Percentiles rank a stretch among this genome's conserved stretches.
phyloP scores from a whole-genome alignment of 2,329 filamentous ascomycete species.

The Dichotomopilus funicola region DNA sequence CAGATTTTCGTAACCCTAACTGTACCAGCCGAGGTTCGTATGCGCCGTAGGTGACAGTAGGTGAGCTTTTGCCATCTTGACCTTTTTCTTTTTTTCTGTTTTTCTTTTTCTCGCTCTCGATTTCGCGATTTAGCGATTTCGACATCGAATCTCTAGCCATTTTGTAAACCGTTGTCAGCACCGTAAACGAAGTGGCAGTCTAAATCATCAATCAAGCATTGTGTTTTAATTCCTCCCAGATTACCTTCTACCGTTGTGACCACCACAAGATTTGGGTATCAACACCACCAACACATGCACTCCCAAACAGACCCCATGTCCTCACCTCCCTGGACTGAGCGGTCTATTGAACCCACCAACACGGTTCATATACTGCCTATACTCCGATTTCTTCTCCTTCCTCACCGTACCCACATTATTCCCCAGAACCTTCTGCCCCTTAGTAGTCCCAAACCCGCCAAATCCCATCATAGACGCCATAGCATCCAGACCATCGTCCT shows the following conservation, averaged over 20 bases:
- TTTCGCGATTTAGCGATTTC: no score
- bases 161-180: no score
- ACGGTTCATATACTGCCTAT: conserved; percentile 94
- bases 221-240: background rate
- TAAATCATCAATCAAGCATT: no score
- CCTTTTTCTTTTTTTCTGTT: no score
- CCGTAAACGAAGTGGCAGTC: no score
- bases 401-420: conserved; percentile 77
- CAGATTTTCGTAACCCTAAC: no score
- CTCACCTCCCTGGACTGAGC: conserved; percentile 46
- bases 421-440: conserved; percentile 79
- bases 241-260: no score
- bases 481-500: conserved; percentile 61
- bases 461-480: conserved; percentile 92
- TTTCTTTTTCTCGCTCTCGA: no score
- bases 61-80: no score
- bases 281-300: conserved; percentile 7
- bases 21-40: background rate
- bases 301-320: background rate
- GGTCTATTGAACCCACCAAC: conserved; percentile 76
- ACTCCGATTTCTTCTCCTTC: conserved; percentile 92
- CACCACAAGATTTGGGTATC: conserved; percentile 12
- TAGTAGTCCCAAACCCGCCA: conserved; percentile 75
- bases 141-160: no score
- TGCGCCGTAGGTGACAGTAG: background rate